A percentile compares a stretch with the other conserved stretches of the same genome.
phyloP scores from a whole-genome alignment of 176 grass and related monocot species.

The Musa schizocarpa region DNA sequence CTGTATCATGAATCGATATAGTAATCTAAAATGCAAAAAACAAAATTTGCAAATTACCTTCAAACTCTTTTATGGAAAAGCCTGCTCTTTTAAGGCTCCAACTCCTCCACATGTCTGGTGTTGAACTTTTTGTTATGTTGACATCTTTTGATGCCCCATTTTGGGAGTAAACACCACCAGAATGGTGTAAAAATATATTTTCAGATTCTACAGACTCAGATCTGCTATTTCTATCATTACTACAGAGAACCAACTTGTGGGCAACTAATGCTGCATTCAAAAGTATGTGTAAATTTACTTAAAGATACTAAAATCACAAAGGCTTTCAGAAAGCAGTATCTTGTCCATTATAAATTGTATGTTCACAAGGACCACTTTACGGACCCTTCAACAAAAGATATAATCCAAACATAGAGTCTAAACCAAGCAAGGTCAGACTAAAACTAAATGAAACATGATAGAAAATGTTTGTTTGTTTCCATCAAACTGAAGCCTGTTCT shows the following conservation, averaged over 20 bases:
- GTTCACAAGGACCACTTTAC: neutral
- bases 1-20: slow-evolving; percentile 28
- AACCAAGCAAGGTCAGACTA: no score
- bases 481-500: no score
- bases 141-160: slow-evolving; percentile 25
- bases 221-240: slow-evolving; percentile 4
- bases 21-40: slow-evolving; percentile 3
- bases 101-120: slow-evolving; percentile 41
- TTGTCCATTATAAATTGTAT: no score
- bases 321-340: no score
- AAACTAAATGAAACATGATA: no score
- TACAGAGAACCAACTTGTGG: slow-evolving; percentile 4
- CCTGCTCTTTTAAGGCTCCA: slow-evolving; percentile 37
- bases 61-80: slow-evolving; percentile 35
- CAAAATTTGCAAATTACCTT: slow-evolving; percentile 34
- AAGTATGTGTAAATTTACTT: neutral
- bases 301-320: neutral
- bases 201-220: neutral
- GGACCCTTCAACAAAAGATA: neutral
- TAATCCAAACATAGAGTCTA: no score
- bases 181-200: neutral
- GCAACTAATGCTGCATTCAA: slow-evolving; percentile 9
- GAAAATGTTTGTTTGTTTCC: neutral
- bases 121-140: slow-evolving; percentile 18
- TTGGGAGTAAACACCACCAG: neutral